A percentile compares a stretch with the other conserved stretches of the same genome.
Conservation (phyloP, 139 green algal genomes). For the Asterochloris erici region DNA sequence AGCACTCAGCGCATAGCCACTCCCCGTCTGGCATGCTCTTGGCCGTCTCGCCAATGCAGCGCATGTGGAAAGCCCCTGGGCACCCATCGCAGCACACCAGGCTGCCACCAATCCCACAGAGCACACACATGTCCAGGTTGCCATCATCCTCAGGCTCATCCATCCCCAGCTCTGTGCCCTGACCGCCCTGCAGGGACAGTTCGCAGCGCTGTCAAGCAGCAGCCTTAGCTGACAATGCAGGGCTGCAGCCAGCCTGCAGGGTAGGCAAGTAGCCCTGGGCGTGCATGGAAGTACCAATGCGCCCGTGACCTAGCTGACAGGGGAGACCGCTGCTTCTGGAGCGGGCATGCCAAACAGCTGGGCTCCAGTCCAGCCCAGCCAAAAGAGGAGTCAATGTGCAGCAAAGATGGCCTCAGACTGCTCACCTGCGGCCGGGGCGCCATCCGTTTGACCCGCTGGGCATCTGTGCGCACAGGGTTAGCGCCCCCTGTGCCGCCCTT, state of each 20-base stretch:
- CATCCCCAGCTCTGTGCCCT: no score
- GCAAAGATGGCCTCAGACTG: neutral
- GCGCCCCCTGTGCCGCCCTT: slow-evolving; percentile 43
- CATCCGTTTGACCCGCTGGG: slow-evolving; percentile 30
- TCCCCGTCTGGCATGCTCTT: slow-evolving; percentile 45
- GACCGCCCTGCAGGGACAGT: no score
- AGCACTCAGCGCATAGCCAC: slow-evolving; percentile 72
- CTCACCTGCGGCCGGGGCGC: slow-evolving; percentile 23
- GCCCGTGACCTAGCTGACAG: neutral
- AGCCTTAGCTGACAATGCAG: no score
- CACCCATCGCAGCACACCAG: slow-evolving; percentile 91
- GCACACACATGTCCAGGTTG: slow-evolving; percentile 32
- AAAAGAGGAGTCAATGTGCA: neutral
- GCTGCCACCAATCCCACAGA: slow-evolving; percentile 74
- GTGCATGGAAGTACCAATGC: no score
- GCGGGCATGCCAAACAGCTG: neutral
- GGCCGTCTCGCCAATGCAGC: slow-evolving; percentile 66
- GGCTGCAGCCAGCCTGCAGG: no score
- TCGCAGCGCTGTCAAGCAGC: no score
- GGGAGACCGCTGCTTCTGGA: neutral
- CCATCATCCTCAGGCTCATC: neutral
- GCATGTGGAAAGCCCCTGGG: slow-evolving; percentile 83
- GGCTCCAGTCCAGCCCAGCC: neutral
- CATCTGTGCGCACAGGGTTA: slow-evolving; percentile 41
- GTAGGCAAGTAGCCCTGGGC: no score